Conservation (phyloP, 2,329 filamentous ascomycete species). For the Gremmenia infestans region DNA sequence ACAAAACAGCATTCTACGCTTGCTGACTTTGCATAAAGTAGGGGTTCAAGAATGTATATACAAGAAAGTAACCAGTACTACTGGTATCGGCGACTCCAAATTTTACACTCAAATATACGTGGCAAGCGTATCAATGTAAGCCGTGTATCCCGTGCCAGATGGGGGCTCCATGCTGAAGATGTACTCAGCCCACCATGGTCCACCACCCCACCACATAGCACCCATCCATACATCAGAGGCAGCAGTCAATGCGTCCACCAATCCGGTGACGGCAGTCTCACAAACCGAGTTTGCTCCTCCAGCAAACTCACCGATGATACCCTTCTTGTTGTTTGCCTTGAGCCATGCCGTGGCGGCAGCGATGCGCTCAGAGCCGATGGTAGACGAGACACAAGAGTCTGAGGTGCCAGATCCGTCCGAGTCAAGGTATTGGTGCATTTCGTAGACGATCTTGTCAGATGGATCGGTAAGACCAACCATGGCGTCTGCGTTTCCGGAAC, state of each 20-base stretch:
- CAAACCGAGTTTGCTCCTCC: slow-evolving; percentile 47
- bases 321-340: slow-evolving; percentile 46
- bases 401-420: slow-evolving; percentile 48
- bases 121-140: background rate
- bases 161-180: slow-evolving; percentile 46
- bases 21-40: too few relatives aligned
- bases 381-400: slow-evolving; percentile 44
- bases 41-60: background rate
- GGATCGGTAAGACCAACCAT: slow-evolving; percentile 46
- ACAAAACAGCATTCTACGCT: too few relatives aligned
- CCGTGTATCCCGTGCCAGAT: background rate
- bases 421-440: slow-evolving; percentile 61
- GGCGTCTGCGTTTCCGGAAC: slow-evolving; percentile 37
- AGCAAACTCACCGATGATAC: slow-evolving; percentile 50
- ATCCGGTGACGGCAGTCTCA: slow-evolving; percentile 43
- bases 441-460: slow-evolving; percentile 49
- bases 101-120: background rate
- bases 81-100: background rate
- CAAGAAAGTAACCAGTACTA: background rate
- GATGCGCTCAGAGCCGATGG: slow-evolving; percentile 49
- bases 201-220: slow-evolving; percentile 47
- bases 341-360: slow-evolving; percentile 49
- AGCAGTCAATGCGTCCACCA: slow-evolving; percentile 42
- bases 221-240: slow-evolving; percentile 50
- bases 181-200: slow-evolving; percentile 44